phyloP scores from a whole-genome alignment of 352 stramenopile species.

The Globisporangium irregulare region DNA sequence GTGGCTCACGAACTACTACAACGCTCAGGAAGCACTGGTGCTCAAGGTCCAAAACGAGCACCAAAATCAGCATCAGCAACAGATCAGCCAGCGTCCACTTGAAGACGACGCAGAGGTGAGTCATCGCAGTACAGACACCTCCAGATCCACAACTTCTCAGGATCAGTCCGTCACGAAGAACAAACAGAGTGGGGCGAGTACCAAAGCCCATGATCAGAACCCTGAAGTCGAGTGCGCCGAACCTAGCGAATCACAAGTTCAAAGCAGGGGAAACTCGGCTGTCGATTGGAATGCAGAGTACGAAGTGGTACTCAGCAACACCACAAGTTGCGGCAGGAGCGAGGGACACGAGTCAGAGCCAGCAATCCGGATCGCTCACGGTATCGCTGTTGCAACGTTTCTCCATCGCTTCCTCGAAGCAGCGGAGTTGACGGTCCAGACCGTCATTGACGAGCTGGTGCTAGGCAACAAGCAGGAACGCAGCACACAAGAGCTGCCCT shows the following conservation, averaged over 20 bases:
- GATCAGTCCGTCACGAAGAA: background rate
- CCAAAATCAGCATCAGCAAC: background rate
- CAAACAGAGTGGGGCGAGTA: background rate
- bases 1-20: conserved; percentile 42
- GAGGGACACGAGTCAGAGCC: background rate
- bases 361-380: conserved; percentile 10
- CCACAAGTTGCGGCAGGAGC: background rate
- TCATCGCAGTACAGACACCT: background rate
- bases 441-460: conserved; percentile 37
- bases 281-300: conserved; percentile 14
- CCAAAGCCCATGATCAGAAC: background rate
- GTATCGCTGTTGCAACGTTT: conserved; percentile 27
- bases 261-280: background rate
- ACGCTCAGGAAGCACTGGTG: conserved; percentile 25
- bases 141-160: background rate
- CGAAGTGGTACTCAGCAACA: background rate
- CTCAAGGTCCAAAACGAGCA: conserved; percentile 6
- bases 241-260: background rate
- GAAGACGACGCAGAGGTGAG: background rate
- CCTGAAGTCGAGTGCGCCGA: background rate
- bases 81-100: conserved; percentile 3
- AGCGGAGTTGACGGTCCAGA: conserved; percentile 26
- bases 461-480: conserved; percentile 23
- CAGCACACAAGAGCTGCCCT: conserved; percentile 4
- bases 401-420: conserved; percentile 37